phyloP scores from a whole-genome alignment of 2,329 filamentous ascomycete species.

The Remersonia thermophila region DNA sequence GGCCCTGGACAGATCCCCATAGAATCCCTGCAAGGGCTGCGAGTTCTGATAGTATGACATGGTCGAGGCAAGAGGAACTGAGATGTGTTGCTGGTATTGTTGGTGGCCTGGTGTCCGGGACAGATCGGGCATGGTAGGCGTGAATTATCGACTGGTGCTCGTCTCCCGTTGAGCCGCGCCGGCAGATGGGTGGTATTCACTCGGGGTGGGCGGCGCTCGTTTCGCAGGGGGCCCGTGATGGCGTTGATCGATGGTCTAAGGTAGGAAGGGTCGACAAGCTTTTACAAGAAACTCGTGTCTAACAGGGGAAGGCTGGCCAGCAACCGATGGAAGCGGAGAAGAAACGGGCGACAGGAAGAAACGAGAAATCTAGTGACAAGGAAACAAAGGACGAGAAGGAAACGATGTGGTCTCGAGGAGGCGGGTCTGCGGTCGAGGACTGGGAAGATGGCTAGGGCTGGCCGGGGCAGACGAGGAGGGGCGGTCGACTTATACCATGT shows the following conservation, averaged over 20 bases:
- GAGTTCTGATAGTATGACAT: slow-evolving; percentile 25
- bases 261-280: slow-evolving; percentile 1
- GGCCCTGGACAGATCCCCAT: slow-evolving; percentile 20
- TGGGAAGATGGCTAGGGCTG: slow-evolving; percentile 25
- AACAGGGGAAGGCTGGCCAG: slow-evolving; percentile 28
- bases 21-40: slow-evolving; percentile 20
- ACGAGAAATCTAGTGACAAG: too few relatives aligned
- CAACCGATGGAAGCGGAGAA: slow-evolving; percentile 25
- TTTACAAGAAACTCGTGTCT: slow-evolving; percentile 26
- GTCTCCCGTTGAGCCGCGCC: too few relatives aligned
- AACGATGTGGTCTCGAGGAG: slow-evolving; percentile 13
- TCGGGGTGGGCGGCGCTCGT: too few relatives aligned
- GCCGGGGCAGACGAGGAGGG: slow-evolving; percentile 14
- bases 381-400: too few relatives aligned
- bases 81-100: slow-evolving; percentile 15
- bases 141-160: slow-evolving; percentile 6
- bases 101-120: slow-evolving; percentile 20
- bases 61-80: slow-evolving; percentile 15
- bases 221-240: too few relatives aligned
- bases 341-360: slow-evolving; percentile 29
- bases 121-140: slow-evolving; percentile 20
- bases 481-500: slow-evolving; percentile 20
- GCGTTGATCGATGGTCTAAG: too few relatives aligned
- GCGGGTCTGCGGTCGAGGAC: slow-evolving; percentile 20
- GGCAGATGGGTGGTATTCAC: too few relatives aligned